Base-by-base conservation (phyloP, 306 rosid species). In the Trichosanthes cucumerina region DNA sequence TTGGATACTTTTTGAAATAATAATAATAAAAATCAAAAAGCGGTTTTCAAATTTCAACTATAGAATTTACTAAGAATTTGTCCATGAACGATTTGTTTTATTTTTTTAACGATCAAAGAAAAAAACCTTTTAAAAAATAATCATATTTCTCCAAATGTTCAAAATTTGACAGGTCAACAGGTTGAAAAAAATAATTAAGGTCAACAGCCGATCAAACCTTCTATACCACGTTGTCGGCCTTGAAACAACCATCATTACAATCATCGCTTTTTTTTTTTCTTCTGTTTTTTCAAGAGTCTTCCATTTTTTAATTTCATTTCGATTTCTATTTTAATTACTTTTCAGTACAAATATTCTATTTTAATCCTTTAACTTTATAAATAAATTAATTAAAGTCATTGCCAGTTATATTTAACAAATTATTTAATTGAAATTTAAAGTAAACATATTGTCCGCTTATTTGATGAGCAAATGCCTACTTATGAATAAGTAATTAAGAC, bases 201-300 rank as follows among this genome's bases (percentile, higher is more conserved):
- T 71, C 57, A 44, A 71, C 56, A 5, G 53, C 54, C 47, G 34
- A 43, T 69, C 76, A 69, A 43, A 69, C 36, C 34, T 69, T 69
- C 31, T 5, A 21, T 43, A 21, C 76, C 76, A 43, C 54, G 76
- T 69, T 69, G 76, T 69, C 76, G 76, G 38, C 76, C 76, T 69
- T 12, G 16, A n/a, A 39, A 69, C 75, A 66, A 38, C 47, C 31
- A 66, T 66, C 50, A 4, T 66, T 36, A 65, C 23, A 65, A 38
- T 36, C 3, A 31, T 62, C n/a, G 0, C 69, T 26, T 5, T 15
- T 15, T 5, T 0, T 62, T 14, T 62, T 23, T 7, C 15, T 64
- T 18, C 0, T 6, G 13, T 28, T 6, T 62, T 15, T 62, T 2
- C 4, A 59, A 11, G 19, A 5, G 31, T 59, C 65, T 5, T 13